phyloP scores from a whole-genome alignment of 306 rosid species.

The Hippophae rhamnoides region DNA sequence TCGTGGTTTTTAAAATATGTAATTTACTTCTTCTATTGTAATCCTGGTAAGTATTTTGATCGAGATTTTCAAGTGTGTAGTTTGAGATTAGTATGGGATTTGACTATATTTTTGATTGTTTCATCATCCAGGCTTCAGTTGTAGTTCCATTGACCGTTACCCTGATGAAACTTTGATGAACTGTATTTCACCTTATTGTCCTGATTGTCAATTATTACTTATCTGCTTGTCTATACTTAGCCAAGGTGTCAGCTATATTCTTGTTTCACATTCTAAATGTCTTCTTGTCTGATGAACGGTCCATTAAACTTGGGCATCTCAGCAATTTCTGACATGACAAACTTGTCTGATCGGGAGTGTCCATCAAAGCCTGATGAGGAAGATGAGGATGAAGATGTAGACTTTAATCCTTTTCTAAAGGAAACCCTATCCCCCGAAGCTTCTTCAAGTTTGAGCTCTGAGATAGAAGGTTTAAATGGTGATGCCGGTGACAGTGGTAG shows the following conservation, averaged over 20 bases:
- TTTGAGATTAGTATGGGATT: neutral
- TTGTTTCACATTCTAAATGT: conserved; percentile 30
- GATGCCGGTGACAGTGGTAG: conserved; percentile 32
- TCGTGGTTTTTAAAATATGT: neutral
- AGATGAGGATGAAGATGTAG: conserved; percentile 61
- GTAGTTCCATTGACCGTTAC: neutral
- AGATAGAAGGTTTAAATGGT: conserved; percentile 57
- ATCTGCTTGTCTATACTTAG: no score
- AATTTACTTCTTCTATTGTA: neutral
- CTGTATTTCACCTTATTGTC: conserved; percentile 5
- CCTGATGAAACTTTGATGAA: neutral
- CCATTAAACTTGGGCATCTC: conserved; percentile 24
- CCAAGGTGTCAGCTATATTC: conserved; percentile 1
- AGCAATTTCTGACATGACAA: conserved; percentile 5
- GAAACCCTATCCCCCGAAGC: conserved; percentile 67
- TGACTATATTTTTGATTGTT: neutral
- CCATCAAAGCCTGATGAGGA: conserved; percentile 32
- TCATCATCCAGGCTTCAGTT: neutral
- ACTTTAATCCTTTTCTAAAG: conserved; percentile 70
- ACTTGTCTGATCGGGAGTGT: conserved; percentile 21
- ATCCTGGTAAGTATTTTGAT: neutral
- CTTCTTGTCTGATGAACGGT: conserved; percentile 28
- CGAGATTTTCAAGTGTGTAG: neutral
- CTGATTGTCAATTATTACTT: conserved; percentile 3
- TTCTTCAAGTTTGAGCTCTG: conserved; percentile 85